phyloP scores from a whole-genome alignment of 179 eudicot species.

The Gypsophila paniculata region DNA sequence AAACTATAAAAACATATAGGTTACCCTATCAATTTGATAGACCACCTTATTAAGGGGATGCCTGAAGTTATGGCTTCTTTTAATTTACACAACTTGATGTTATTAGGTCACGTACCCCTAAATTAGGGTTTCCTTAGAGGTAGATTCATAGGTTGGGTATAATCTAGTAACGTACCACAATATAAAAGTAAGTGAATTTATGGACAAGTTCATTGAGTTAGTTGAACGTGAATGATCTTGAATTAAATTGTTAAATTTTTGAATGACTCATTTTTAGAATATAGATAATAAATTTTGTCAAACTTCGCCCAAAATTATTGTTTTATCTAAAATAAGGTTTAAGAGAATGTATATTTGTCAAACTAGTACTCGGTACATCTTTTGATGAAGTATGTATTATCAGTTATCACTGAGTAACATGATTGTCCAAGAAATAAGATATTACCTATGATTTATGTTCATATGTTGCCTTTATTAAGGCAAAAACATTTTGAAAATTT shows the following conservation, averaged over 20 bases:
- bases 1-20: background rate
- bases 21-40: background rate
- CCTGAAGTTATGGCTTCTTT: background rate
- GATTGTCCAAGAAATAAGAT: no score
- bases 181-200: background rate
- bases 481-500: no score
- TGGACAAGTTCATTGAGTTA: background rate
- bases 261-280: background rate
- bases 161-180: background rate
- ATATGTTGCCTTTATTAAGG: no score
- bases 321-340: no score
- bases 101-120: conserved; percentile 3
- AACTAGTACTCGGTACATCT: no score
- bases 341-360: no score
- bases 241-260: background rate
- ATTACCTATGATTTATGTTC: no score
- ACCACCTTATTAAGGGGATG: background rate
- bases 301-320: background rate
- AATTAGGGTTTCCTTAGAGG: background rate
- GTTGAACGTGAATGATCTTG: background rate
- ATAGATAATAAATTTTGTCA: background rate
- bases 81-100: background rate
- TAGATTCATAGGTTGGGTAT: background rate
- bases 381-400: no score
- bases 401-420: no score